Evolutionary conservation across 176 grass and related monocot species (phyloP), one percentile per base, ranked within the genome.

Genomic region (Triticum dicoccoides): DNA sequence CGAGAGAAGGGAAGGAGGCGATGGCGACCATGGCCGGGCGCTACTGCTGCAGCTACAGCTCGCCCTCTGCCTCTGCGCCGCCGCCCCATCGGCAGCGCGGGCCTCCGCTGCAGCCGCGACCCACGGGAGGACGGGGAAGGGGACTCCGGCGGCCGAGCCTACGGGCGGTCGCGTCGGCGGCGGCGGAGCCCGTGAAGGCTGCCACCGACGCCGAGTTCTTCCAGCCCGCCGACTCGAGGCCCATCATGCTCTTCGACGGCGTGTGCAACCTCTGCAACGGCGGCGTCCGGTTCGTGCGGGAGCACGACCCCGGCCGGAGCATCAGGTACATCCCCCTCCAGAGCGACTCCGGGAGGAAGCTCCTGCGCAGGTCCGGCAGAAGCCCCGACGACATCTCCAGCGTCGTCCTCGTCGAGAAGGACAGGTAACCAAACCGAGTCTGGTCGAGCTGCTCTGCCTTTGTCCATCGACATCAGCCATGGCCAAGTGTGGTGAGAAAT

Each of bases 261-360:
- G 88, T 99, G 2, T 96, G 97, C 90, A 96, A 99, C 78, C 90
- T 98, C 35, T 96, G 94, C 85, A 96, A 98, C 69, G 97, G 94
- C 51, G 94, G 97, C 41, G 90, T 96, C 68, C 65, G 87, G 54
- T 89, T 98, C 72, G 97, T 98, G 15, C 88, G 89, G 77, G 73
- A 87, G 74, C 90, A 77, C 25, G 97, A 98, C 27, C 92, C 88
- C 49, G 86, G 56, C 79, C 91, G 90, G 81, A 94, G 82, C 73
- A 99, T 99, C 75, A 86, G 94, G 51, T 99, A 91, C 39, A 69
- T 92, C 12, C 84, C 92, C 12, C 90, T 98, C 15, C 92, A 96
- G 82, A 92, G 93, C 72, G 82, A 94, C 45, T 91, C 96, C 2
- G 93, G 93, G 52, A 92, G 70, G 80, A 98, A 98, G 88, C 91